phyloP scores from a whole-genome alignment of 2,329 filamentous ascomycete species.

The Colletotrichum echinochloae region DNA sequence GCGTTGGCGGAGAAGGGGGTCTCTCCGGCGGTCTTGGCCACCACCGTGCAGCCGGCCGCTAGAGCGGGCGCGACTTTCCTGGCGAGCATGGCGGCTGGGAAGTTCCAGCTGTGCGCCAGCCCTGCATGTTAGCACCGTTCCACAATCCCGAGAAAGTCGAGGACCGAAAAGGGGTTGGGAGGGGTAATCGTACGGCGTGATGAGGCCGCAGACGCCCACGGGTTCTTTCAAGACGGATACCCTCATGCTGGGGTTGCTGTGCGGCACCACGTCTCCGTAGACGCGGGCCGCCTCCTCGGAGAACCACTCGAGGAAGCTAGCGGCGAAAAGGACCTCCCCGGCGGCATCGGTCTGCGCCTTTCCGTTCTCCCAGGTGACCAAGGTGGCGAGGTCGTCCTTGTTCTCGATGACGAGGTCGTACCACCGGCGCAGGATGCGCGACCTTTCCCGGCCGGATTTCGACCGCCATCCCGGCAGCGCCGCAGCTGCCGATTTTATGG shows the following conservation, averaged over 20 bases:
- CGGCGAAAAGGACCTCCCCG: not conserved
- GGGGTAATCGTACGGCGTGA: not conserved
- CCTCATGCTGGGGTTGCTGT: not conserved
- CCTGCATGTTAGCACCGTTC: too few species aligned
- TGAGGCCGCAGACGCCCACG: not conserved
- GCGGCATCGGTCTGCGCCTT: not conserved
- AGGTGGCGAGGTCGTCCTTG: not conserved
- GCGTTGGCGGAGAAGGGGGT: not conserved
- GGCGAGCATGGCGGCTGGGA: not conserved
- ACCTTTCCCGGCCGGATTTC: not conserved
- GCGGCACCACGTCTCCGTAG: not conserved
- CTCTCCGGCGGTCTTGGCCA: not conserved
- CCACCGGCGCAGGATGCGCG: not conserved
- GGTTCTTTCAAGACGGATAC: not conserved
- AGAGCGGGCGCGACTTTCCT: not conserved
- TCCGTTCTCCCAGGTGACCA: not conserved
- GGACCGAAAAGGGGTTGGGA: not conserved
- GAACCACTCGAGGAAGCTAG: not conserved
- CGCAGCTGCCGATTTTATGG: not conserved
- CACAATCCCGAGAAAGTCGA: not conserved
- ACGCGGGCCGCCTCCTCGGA: not conserved
- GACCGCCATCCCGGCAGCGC: not conserved
- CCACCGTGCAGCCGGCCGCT: not conserved
- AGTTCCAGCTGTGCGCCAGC: not conserved
- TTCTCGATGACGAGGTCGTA: not conserved